These are phyloP conservation scores for Alternaria atra DNA, from an alignment of 2,329 filamentous ascomycete species.

Conservation along the genomic window DNA sequence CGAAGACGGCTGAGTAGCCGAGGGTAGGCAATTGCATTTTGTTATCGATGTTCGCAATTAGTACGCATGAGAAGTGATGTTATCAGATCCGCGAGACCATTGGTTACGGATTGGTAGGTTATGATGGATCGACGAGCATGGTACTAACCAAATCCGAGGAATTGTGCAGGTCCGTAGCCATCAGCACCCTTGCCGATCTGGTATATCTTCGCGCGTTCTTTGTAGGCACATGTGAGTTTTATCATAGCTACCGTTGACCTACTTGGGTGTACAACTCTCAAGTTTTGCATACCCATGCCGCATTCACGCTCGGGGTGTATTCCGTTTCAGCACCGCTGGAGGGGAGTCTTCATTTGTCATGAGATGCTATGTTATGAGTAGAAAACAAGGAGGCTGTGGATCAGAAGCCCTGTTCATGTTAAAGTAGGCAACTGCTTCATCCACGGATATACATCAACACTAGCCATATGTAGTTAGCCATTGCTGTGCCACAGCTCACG, in stretches of 20 bases:
- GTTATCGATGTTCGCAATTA: background rate
- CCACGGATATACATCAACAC: background rate
- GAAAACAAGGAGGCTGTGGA: too few species aligned
- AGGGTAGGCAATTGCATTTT: conserved; percentile 16
- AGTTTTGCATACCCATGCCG: too few species aligned
- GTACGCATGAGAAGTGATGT: background rate
- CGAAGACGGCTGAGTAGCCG: conserved; percentile 2
- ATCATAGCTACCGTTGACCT: too few species aligned
- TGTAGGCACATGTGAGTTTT: too few species aligned
- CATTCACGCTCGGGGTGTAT: too few species aligned
- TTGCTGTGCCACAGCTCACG: background rate
- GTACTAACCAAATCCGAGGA: background rate
- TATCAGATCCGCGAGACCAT: background rate
- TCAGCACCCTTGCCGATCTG: background rate
- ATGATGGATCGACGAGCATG: background rate
- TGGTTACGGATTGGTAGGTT: background rate
- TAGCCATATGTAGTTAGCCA: background rate
- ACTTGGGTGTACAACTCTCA: too few species aligned
- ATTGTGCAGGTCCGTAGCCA: background rate
- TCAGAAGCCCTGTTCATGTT: too few species aligned
- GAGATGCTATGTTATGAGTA: too few species aligned
- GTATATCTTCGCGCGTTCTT: too few species aligned
- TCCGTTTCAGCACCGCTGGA: too few species aligned
- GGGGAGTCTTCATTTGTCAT: too few species aligned
- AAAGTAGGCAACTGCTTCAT: background rate